Conservation (phyloP, 2,329 filamentous ascomycete species). For the Neonectria sp. region DNA sequence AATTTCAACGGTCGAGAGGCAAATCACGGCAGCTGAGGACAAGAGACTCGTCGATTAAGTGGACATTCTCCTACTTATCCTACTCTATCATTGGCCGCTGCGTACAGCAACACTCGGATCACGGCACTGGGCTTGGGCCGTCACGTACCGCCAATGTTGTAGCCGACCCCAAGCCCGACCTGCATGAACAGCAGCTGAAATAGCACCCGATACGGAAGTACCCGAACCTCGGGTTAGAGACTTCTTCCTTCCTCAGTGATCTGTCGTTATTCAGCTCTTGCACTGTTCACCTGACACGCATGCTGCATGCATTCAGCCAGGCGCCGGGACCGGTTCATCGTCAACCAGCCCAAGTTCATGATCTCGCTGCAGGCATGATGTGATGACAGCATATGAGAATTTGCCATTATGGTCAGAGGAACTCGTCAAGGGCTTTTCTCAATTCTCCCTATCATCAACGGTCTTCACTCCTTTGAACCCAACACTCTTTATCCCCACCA, state of each 20-base stretch:
- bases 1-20: not conserved
- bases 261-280: not conserved
- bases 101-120: not conserved
- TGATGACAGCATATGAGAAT: not conserved
- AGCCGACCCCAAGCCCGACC: not conserved
- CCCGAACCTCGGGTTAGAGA: not conserved
- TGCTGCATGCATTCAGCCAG: too few species aligned
- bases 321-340: not conserved
- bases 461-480: not conserved
- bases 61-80: not conserved
- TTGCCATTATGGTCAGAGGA: not conserved
- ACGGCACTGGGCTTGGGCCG: not conserved
- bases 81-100: not conserved
- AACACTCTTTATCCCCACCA: not conserved
- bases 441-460: not conserved
- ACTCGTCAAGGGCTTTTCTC: not conserved
- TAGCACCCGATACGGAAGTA: too few species aligned
- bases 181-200: too few species aligned
- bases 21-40: not conserved
- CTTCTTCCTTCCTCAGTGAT: not conserved
- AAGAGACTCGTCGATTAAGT: not conserved
- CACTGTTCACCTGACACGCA: not conserved
- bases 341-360: not conserved
- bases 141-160: slow-evolving; percentile 8
- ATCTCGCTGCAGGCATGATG: not conserved